These are phyloP conservation scores for Marchantia polymorpha DNA, from an alignment of 225 moss, liverwort and hornwort species.

Conservation along the genomic window DNA sequence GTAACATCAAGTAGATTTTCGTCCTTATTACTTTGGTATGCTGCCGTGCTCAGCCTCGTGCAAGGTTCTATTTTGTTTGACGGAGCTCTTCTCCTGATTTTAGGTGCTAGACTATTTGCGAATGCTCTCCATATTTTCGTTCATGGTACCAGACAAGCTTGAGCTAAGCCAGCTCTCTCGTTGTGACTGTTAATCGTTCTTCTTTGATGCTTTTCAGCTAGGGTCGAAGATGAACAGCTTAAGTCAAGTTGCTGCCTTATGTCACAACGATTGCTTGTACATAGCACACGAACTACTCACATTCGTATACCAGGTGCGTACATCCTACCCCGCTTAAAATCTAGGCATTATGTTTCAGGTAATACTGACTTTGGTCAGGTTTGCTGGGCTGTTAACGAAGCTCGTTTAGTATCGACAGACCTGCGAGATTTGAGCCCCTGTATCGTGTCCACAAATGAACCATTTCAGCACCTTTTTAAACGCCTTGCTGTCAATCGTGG, in stretches of 20 bases:
- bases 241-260: constrained; percentile 71
- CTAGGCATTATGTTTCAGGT: not conserved
- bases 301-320: constrained; percentile 68
- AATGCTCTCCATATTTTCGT: not conserved
- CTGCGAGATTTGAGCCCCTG: not conserved
- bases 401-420: too few species aligned
- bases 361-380: not conserved
- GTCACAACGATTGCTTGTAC: constrained; percentile 84
- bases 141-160: not conserved
- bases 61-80: not conserved
- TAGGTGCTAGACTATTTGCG: not conserved
- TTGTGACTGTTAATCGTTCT: not conserved
- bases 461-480: too few species aligned
- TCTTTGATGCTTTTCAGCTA: constrained; percentile 45
- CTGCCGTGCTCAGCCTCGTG: not conserved
- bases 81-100: not conserved
- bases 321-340: not conserved
- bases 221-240: constrained; percentile 54
- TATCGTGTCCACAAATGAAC: too few species aligned
- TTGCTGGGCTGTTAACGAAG: too few species aligned
- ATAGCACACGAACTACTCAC: constrained; percentile 75
- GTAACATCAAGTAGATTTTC: too few species aligned
- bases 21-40: not conserved
- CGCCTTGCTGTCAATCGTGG: not conserved
- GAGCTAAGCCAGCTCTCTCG: not conserved